Conservation (phyloP, 139 green algal species). For the Coccomyxa sp. region DNA sequence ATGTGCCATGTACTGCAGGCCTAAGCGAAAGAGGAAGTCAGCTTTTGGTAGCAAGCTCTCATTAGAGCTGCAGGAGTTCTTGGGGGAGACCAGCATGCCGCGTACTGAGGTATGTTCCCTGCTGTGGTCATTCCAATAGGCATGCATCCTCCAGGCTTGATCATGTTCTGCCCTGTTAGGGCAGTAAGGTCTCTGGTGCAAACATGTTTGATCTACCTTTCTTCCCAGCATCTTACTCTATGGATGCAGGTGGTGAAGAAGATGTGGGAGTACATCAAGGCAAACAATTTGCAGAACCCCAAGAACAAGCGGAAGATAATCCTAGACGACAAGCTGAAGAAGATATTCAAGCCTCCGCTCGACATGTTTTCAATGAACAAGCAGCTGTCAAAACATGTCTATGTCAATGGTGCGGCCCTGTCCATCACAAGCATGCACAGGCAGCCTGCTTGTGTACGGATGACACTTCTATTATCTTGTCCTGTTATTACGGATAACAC, state of each 20-base stretch:
- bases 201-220: too few species aligned
- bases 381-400: conserved; percentile 60
- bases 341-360: conserved; percentile 14
- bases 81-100: conserved; percentile 48
- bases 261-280: conserved; percentile 83
- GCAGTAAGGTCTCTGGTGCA: too few species aligned
- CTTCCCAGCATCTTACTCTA: too few species aligned
- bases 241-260: conserved; percentile 61
- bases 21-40: conserved; percentile 14
- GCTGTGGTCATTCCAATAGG: background rate
- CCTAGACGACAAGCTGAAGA: conserved; percentile 11
- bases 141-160: too few species aligned
- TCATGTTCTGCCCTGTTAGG: too few species aligned
- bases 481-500: background rate
- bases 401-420: conserved; percentile 14
- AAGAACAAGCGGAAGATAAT: conserved; percentile 64
- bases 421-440: background rate
- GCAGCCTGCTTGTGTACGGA: background rate
- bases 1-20: background rate
- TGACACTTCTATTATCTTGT: background rate
- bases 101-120: conserved; percentile 7
- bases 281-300: conserved; percentile 70
- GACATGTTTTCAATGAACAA: conserved; percentile 88
- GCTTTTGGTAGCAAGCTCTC: conserved; percentile 34
- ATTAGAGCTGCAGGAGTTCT: conserved; percentile 42